Evolutionary conservation across 2,329 filamentous ascomycete genomes (phyloP), one percentile per base, ranked within the genome.

Genomic region (Fusarium odoratissimum): DNA sequence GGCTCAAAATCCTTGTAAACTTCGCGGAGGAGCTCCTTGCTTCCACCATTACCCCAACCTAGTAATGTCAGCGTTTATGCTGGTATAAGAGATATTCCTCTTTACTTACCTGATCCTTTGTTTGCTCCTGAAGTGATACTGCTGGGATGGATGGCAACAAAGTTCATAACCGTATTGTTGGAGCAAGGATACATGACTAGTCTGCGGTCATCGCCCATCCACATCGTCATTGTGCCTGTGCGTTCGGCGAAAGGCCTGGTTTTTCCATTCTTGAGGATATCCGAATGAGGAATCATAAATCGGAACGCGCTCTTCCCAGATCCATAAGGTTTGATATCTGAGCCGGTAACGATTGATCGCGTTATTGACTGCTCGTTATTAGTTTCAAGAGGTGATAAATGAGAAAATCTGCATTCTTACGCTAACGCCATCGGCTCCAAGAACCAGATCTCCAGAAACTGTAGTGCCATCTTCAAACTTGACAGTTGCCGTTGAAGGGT

Each of bases 281-380:
- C 76, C 4, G 83, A 76, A 9, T 68, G 64, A 0, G 85, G 81
- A 0, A 90, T 82, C 37, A 89, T 73, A 76, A 89, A 90, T 12
- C 88, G 80, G 72, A 89, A 90, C 1, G 88, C 87, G 55, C 85
- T 88, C 74, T 88, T 88, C 14, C 88, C 88, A 3, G 83, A 85
- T 4, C 82, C 80, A 45, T 83, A 84, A 0, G 84, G 80, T 12
- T 79, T 79, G 35, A 75, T 52, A 0, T 61, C 57, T 7, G 74
- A 58, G 12, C 73, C 77, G 5, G 61, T 72, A 0, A 80, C 65
- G 1, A 66, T 68, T 67, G 73, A 45, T 70, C 82, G 16, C 51
- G 76, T 64, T 60, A 68, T 76, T 64, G 58, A 78, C 73, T 74
- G 75, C 1, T 0, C 3, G 0, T 1, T 14, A 4, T 72, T 5